A percentile compares a stretch with the other conserved stretches of the same genome.
phyloP scores from a whole-genome alignment of 2,329 filamentous ascomycete species.

The Hypomyces perniciosus region DNA sequence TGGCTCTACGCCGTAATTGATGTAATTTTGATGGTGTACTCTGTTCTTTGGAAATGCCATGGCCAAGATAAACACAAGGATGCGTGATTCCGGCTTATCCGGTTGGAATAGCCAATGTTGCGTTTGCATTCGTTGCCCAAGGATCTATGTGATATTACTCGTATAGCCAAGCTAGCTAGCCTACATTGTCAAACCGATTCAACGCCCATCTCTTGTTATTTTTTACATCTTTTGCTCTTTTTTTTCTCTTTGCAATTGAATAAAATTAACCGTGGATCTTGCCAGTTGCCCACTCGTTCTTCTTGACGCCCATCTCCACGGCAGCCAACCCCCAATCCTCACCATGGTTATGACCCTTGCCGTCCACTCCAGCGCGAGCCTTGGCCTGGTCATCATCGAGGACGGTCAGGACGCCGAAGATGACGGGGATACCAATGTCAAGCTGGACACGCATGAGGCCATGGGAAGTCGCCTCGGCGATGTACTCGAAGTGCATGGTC shows the following conservation, averaged over 20 bases:
- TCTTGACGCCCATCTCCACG: slow-evolving; percentile 88
- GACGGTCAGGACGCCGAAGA: slow-evolving; percentile 89
- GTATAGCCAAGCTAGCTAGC: background rate
- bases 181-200: background rate
- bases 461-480: slow-evolving; percentile 82
- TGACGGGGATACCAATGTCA: slow-evolving; percentile 79
- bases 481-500: slow-evolving; percentile 99
- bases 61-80: background rate
- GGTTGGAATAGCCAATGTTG: no score
- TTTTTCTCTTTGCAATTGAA: background rate
- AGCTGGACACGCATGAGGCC: slow-evolving; percentile 93
- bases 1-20: slow-evolving; percentile 20
- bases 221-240: background rate
- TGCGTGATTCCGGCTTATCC: no score
- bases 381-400: slow-evolving; percentile 82
- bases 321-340: slow-evolving; percentile 94
- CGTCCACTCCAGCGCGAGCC: slow-evolving; percentile 71
- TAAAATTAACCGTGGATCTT: slow-evolving; percentile 40
- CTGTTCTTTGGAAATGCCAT: slow-evolving; percentile 14
- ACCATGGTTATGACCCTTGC: slow-evolving; percentile 77
- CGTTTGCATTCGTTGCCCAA: no score
- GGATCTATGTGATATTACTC: no score
- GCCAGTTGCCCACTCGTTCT: slow-evolving; percentile 74
- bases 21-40: slow-evolving; percentile 16
- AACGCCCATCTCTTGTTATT: background rate